Evolutionary conservation across 2,329 filamentous ascomycete genomes (phyloP), one percentile per base, ranked within the genome.

Genomic region (Alternaria longipes): DNA sequence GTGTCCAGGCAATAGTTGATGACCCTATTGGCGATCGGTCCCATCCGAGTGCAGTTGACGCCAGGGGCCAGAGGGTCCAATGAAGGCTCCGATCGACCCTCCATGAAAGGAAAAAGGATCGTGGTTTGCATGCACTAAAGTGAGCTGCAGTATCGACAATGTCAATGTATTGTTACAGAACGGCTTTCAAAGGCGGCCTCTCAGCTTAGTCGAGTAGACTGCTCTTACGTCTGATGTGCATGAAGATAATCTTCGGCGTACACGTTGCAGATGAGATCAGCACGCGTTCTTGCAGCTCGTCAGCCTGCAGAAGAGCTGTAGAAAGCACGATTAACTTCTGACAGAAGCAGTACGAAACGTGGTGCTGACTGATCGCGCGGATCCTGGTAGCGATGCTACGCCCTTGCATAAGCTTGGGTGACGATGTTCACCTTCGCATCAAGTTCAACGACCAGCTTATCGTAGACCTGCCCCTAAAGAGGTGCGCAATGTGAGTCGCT

Each of bases 101-200:
- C 38, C 56, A 34, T 12, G 34, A 5, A 5, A 51, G 14, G 16
- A 18, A 30, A 34, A 58, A 58, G 52, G 55, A 66, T 57, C 45
- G 47, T 52, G 57, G 49, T 47, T 55, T 41, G 56, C 56, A 65
- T 61, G 47, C 56, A 55, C 65, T 67, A 62, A 22, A 28, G 34
- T 28, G 46, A 51, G 55, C 49, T 62, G 58, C 60, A 65, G 56
- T 42, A 59, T 64, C 65, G 58, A 59, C 47, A 45, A 53, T 38
- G 54, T 47, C 30, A 20, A 28, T 12, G 26, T 28, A 22, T 30
- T 38, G 16, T 8, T 47, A 44, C 12, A 45, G 22, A 24, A 16
- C 22, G 32, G 24, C 36, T 22, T 26, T 16, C 5, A 38, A 32
- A 45, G 36, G 5, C 20, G 12, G 12, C 40, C 11, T 42, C 3